Percentiles rank a stretch among this genome's conserved stretches.
Evolutionary conservation across 805 yeast genomes (phyloP).

Genomic region (Candida jianshihensis): DNA sequence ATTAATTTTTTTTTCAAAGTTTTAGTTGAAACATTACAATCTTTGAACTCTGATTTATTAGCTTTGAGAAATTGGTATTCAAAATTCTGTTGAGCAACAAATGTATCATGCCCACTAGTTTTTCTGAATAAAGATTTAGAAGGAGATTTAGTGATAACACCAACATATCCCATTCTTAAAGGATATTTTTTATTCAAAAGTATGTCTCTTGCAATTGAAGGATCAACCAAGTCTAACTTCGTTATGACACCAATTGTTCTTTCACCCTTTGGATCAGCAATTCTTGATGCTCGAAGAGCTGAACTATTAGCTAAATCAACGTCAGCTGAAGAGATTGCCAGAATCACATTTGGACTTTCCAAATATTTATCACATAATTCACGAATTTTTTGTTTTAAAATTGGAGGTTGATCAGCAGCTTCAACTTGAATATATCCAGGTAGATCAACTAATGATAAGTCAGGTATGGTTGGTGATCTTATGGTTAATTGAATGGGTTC

Average conservation of each 20-base stretch:
- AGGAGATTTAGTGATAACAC: constrained; percentile 88
- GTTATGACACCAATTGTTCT: constrained; percentile 96
- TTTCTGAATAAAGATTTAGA: constrained; percentile 42
- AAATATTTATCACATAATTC: constrained; percentile 78
- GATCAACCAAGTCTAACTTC: constrained; percentile 83
- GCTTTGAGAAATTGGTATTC: constrained; percentile 60
- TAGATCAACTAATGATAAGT: constrained; percentile 85
- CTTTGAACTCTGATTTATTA: constrained; percentile 49
- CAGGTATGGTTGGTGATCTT: constrained; percentile 86
- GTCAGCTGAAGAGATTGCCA: constrained; percentile 96
- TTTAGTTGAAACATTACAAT: constrained; percentile 71
- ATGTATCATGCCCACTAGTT: constrained; percentile 52
- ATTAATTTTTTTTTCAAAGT: constrained; percentile 73
- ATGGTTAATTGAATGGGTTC: constrained; percentile 93
- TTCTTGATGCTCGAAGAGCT: constrained; percentile 83
- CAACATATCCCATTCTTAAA: constrained; percentile 93
- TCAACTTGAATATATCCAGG: constrained; percentile 98
- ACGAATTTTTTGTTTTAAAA: constrained; percentile 71
- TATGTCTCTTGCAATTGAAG: constrained; percentile 60
- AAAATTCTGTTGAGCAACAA: constrained; percentile 59
- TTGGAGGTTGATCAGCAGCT: constrained; percentile 91
- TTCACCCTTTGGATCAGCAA: constrained; percentile 89
- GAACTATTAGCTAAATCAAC: constrained; percentile 96
- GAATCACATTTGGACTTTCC: constrained; percentile 85
- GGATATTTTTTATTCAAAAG: constrained; percentile 82